These are phyloP conservation scores for Halophytophthora batemanensis DNA, from an alignment of 352 stramenopile species.

Conservation along the genomic window DNA sequence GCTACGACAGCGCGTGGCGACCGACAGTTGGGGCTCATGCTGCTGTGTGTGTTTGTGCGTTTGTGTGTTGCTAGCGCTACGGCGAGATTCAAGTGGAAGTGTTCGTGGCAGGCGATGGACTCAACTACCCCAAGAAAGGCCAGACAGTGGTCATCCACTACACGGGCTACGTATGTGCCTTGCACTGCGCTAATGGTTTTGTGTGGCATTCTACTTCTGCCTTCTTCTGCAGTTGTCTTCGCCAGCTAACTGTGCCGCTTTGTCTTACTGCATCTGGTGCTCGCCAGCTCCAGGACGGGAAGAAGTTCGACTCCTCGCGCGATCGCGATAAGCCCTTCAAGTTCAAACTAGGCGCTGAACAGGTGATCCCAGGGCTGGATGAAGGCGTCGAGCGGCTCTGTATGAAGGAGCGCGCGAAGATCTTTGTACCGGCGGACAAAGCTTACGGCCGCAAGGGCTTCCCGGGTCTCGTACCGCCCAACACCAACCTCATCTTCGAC, in stretches of 20 bases:
- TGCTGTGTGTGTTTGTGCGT: neutral
- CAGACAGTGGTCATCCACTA: conserved; percentile 88
- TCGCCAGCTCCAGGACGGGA: conserved; percentile 61
- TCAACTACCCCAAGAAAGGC: conserved; percentile 88
- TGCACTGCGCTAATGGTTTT: neutral
- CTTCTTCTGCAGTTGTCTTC: neutral
- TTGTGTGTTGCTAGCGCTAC: conserved; percentile 36
- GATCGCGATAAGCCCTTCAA: conserved; percentile 86
- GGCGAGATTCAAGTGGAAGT: conserved; percentile 87
- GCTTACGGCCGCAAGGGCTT: conserved; percentile 86
- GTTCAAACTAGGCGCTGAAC: conserved; percentile 86
- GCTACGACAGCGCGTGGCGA: neutral
- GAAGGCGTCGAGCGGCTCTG: conserved; percentile 78
- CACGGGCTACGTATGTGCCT: conserved; percentile 68
- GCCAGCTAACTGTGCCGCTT: too few relatives aligned
- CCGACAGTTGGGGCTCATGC: neutral
- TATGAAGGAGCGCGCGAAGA: conserved; percentile 84
- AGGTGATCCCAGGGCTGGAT: conserved; percentile 88
- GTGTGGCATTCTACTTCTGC: neutral
- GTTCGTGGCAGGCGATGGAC: conserved; percentile 86
- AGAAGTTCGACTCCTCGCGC: conserved; percentile 73
- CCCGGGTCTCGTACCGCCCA: conserved; percentile 84
- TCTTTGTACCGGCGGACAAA: conserved; percentile 85
- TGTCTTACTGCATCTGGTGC: too few relatives aligned
- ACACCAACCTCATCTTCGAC: conserved; percentile 92